A percentile compares a stretch with the other conserved stretches of the same genome.
phyloP scores from a whole-genome alignment of 2,329 filamentous ascomycete genomes.

The Uncinocarpus reesii region DNA sequence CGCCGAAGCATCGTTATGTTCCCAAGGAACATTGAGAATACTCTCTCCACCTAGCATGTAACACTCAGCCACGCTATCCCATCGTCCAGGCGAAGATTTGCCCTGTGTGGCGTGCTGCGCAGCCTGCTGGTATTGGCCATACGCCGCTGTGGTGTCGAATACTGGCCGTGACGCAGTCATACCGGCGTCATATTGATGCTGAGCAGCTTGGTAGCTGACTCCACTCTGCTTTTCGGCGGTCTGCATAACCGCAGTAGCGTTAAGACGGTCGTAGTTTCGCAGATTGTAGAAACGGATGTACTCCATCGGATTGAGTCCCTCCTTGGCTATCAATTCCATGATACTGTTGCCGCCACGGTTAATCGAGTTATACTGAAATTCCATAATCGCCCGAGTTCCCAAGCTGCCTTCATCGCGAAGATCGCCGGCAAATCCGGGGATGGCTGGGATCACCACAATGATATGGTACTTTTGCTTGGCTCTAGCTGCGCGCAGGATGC shows the following conservation, averaged over 20 bases:
- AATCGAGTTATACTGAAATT: slow-evolving; percentile 96
- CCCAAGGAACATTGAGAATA: slow-evolving; percentile 63
- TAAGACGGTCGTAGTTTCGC: slow-evolving; percentile 82
- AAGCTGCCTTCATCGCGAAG: slow-evolving; percentile 70
- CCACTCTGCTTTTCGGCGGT: slow-evolving; percentile 37
- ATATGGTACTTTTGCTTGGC: slow-evolving; percentile 81
- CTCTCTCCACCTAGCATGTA: slow-evolving; percentile 64
- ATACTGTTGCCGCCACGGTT: slow-evolving; percentile 86
- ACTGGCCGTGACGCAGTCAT: slow-evolving; percentile 32
- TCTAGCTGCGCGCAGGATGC: slow-evolving; percentile 67
- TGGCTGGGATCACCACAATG: slow-evolving; percentile 79
- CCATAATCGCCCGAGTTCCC: slow-evolving; percentile 91
- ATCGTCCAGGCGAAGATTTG: slow-evolving; percentile 34
- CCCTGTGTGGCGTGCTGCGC: slow-evolving; percentile 44
- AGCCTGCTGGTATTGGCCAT: slow-evolving; percentile 62
- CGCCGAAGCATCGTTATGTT: slow-evolving; percentile 55
- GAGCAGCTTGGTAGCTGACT: slow-evolving; percentile 38
- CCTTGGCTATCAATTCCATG: slow-evolving; percentile 61
- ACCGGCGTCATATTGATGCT: slow-evolving; percentile 36
- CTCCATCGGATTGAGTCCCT: slow-evolving; percentile 66
- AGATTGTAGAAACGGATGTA: slow-evolving; percentile 93
- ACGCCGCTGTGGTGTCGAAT: slow-evolving; percentile 39
- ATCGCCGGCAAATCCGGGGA: slow-evolving; percentile 91
- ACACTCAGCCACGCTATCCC: slow-evolving; percentile 59
- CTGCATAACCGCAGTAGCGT: slow-evolving; percentile 63